Evolutionary conservation across 2,329 filamentous ascomycete genomes (phyloP), one percentile per base, ranked within the genome.

Genomic region (Lachnellula suecica): DNA sequence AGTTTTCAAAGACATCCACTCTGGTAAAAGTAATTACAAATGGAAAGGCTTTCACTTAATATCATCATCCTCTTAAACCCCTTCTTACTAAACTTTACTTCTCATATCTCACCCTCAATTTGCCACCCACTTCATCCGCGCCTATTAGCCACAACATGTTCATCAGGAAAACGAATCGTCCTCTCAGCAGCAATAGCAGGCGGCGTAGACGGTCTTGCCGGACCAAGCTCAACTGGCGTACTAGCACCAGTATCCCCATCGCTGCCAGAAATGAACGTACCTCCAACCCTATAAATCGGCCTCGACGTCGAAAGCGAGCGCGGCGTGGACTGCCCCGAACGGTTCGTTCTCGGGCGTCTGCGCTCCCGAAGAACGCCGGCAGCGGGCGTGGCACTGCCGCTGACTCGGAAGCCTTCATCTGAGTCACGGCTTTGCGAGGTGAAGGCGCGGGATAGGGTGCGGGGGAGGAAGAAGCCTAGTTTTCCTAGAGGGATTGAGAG

Each of bases 401-500:
- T 55, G 22, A 59, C 47, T 4, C 41, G 22, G 47, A 62, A 61
- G 1, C 48, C 29, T 24, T 57, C 47, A 9, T 52, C 41, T 4
- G 57, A 50, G 3, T 59, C 58, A 23, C 56, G 57, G 2, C 22
- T 24, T 51, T 62, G 59, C 19, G 60, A 62, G 2, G 59, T 60
- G 25, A 66, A 66, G 9, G 62, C 64, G 48, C 64, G 49, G 4
- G 82, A 85, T 19, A 90, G 68, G 0, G 84, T 88, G 23, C 83
- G 73, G 0, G 86, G 86, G 0, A 89, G 74, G 53, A 85, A 81
- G 74, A 48, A 67, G 5, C 67, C 66, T 1, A 90, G 70, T 65
- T 89, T 90, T 0, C 83, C 85, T 3, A 94, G 68, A 0, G 91
- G 91, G 13, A 96, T 89, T 45, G 85, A 91, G 2, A 96, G 74